Percentiles rank a stretch among this genome's conserved stretches.
Evolutionary conservation across 768 basidiomycete species (phyloP).

Genomic region (Lanmaoa pseudosensibilis): DNA sequence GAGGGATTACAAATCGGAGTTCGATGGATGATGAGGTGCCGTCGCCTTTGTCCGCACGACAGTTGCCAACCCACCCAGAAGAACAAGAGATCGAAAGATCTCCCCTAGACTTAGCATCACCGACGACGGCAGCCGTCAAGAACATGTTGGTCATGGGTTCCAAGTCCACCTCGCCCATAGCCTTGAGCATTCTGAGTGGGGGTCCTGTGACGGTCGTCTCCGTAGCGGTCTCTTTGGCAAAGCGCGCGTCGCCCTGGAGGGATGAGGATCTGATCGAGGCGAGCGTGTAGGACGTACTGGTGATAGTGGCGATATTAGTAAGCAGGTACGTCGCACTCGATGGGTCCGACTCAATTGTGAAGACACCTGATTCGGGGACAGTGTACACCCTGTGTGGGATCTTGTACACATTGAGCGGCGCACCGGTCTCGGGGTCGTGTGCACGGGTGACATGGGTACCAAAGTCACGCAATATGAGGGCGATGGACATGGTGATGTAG

Average conservation of each 20-base stretch:
- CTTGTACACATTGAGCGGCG: constrained; percentile 74
- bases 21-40: too few species aligned
- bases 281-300: constrained; percentile 92
- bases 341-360: constrained; percentile 94
- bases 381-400: constrained; percentile 79
- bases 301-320: constrained; percentile 94
- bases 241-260: constrained; percentile 95
- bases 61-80: too few species aligned
- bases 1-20: constrained; percentile 78
- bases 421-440: constrained; percentile 56
- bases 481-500: constrained; percentile 99
- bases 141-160: constrained; percentile 99
- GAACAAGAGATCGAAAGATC: too few species aligned
- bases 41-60: too few species aligned
- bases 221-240: constrained; percentile 84
- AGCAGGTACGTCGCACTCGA: constrained; percentile 96
- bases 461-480: constrained; percentile 96
- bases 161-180: constrained; percentile 76
- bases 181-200: constrained; percentile 76
- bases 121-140: constrained; percentile 90
- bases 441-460: constrained; percentile 76
- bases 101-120: too few species aligned
- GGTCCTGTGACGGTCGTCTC: constrained; percentile 94
- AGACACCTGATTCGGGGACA: constrained; percentile 63
- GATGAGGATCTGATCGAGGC: constrained; percentile 87